A percentile compares a stretch with the other conserved stretches of the same genome.
These are phyloP conservation scores for Sporothrix luriei DNA, from an alignment of 2,329 filamentous ascomycete species.

Conservation along the genomic window DNA sequence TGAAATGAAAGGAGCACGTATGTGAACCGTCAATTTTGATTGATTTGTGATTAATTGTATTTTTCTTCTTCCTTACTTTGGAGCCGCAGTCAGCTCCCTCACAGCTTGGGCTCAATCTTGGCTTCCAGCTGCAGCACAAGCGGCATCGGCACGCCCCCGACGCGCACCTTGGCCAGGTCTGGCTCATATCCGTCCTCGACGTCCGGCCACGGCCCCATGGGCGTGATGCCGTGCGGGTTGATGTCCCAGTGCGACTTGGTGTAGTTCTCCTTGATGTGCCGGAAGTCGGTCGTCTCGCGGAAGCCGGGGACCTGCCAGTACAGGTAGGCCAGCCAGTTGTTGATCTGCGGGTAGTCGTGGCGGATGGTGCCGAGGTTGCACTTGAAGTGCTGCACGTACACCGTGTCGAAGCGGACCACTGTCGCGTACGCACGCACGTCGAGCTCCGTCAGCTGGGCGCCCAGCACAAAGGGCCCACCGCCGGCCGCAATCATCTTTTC, in stretches of 20 bases:
- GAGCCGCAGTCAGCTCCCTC: neutral
- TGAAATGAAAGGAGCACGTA: neutral
- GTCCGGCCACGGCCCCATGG: conserved; percentile 61
- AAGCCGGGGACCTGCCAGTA: conserved; percentile 61
- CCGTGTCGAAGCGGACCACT: conserved; percentile 60
- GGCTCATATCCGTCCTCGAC: conserved; percentile 56
- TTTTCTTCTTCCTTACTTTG: neutral
- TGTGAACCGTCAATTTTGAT: neutral
- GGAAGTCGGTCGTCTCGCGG: conserved; percentile 63
- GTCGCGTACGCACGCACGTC: conserved; percentile 62
- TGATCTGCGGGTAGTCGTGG: conserved; percentile 61
- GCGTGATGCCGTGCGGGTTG: conserved; percentile 65
- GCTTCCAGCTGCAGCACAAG: conserved; percentile 44
- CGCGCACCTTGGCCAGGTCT: conserved; percentile 52
- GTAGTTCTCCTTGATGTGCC: conserved; percentile 68
- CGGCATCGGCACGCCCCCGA: conserved; percentile 52
- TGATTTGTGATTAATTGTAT: neutral
- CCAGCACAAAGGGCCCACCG: conserved; percentile 58
- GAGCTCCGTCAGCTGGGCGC: conserved; percentile 58
- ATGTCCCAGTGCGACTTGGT: conserved; percentile 62
- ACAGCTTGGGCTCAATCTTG: conserved; percentile 30
- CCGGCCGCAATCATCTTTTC: conserved; percentile 49
- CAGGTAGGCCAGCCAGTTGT: conserved; percentile 62
- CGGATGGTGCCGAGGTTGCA: conserved; percentile 64
- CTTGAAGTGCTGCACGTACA: conserved; percentile 69